Base-by-base conservation (phyloP, 225 moss, liverwort and hornwort species). In the Straminergon stramineum region DNA sequence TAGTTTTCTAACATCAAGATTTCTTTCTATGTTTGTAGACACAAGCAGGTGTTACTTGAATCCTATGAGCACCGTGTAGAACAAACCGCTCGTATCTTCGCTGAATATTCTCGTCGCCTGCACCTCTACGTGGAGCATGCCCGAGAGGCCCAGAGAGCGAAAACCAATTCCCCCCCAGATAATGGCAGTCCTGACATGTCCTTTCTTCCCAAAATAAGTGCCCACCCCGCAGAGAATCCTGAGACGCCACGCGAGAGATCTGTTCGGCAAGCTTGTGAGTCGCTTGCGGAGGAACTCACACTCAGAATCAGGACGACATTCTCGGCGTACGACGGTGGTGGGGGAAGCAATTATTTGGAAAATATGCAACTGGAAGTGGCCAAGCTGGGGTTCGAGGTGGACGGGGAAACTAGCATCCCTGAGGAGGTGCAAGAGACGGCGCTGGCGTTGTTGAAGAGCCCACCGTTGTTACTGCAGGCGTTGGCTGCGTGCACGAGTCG, bases 1-100 rank as follows among this genome's bases (percentile, higher is more conserved):
- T 6, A 32, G 13, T 86, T 39, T 75, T 28, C 41, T 80, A 56
- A 84, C 58, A 27, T 9, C 26, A 24, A 56, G 45, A 69, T 58
- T 77, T 86, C 20, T 57, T 78, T 83, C 28, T 35, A 41, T 82
- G 75, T 56, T 73, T 93, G 77, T 91, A 99, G 99, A 90, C 96
- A 96, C 70, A 97, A 97, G 93, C 99, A 97, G 93, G 95, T 99
- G 76, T 93, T 97, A 77, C 93, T 99, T 91, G 99, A 99, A 90
- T 97, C 95, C 9, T 97, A 97, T 86, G 95, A 96, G 88, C 95
- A 96, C 86, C 94, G 97, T 69, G 95, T 93, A 79, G 97, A 97
- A 87, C 95, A 97, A 89, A 95, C 95, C 6, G 92, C 94, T 78
- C 95, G 93, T 41, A 95, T 99, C 37, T 90, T 97, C 67, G 92